Conservation (phyloP, 2,329 filamentous ascomycete species). For the Talaromyces atroroseus region DNA sequence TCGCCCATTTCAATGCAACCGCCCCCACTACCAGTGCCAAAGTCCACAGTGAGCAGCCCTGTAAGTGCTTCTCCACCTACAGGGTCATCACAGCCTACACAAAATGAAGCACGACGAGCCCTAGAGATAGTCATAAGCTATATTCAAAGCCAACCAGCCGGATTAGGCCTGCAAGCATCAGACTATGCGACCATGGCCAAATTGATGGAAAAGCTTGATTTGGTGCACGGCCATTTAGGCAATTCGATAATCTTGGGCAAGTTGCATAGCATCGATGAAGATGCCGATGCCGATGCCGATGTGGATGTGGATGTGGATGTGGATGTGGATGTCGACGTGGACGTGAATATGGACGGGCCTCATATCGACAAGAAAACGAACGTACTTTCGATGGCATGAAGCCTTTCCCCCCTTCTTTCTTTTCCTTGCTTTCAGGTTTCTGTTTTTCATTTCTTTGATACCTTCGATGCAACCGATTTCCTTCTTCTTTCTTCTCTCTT, state of each 20-base stretch:
- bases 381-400: constrained; percentile 37
- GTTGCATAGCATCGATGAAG: constrained; percentile 40
- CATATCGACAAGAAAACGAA: constrained; percentile 43
- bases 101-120: constrained; percentile 79
- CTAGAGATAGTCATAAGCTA: constrained; percentile 77
- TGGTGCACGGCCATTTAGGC: constrained; percentile 49
- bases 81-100: constrained; percentile 57
- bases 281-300: constrained; percentile 17
- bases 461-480: neutral
- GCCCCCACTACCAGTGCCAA: constrained; percentile 32
- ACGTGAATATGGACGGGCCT: constrained; percentile 24
- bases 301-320: neutral
- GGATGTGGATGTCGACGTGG: neutral
- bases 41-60: constrained; percentile 38
- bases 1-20: constrained; percentile 33
- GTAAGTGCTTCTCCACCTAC: constrained; percentile 47
- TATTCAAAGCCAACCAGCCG: constrained; percentile 65
- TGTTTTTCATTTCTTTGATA: constrained; percentile 8
- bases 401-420: constrained; percentile 16
- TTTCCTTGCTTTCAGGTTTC: constrained; percentile 1
- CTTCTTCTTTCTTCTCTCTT: neutral
- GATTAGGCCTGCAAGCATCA: constrained; percentile 59
- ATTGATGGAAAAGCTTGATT: constrained; percentile 76
- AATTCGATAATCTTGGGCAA: constrained; percentile 39
- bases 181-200: constrained; percentile 75